Conservation (phyloP, 345 rosid genomes). For the Eucalyptus pumila region DNA sequence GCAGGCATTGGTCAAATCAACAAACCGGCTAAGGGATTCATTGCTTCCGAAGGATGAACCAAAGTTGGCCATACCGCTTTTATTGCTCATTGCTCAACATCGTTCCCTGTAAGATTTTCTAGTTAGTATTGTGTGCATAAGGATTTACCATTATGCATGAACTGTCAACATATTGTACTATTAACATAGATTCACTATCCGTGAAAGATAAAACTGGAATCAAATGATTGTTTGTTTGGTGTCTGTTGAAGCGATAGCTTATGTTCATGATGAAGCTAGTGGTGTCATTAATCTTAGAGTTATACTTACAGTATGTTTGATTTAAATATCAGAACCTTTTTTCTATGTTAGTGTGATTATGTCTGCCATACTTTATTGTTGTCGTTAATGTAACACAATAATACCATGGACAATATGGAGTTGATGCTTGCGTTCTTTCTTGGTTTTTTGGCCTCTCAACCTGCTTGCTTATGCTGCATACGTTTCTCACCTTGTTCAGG, state of each 20-base stretch:
- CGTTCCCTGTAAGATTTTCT: slow-evolving; percentile 73
- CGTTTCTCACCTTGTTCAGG: neutral
- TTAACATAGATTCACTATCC: neutral
- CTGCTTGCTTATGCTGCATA: neutral
- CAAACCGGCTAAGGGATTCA: slow-evolving; percentile 84
- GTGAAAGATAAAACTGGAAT: neutral
- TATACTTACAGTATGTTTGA: neutral
- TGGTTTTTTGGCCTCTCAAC: neutral
- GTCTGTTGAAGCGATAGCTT: neutral
- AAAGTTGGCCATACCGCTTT: slow-evolving; percentile 80
- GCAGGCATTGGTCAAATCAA: slow-evolving; percentile 95
- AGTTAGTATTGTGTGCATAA: neutral
- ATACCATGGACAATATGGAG: neutral
- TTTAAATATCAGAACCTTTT: neutral
- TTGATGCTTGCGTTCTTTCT: neutral
- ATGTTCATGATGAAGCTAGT: neutral
- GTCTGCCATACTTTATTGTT: neutral
- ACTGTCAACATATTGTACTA: neutral
- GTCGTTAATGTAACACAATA: neutral
- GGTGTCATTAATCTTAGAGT: neutral
- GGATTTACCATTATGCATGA: neutral
- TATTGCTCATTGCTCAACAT: slow-evolving; percentile 90
- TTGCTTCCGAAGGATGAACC: slow-evolving; percentile 93
- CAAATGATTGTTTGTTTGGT: neutral
- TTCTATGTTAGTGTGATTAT: neutral